phyloP scores from a whole-genome alignment of 2,329 filamentous ascomycete genomes.

The Ophiocordyceps unilateralis region DNA sequence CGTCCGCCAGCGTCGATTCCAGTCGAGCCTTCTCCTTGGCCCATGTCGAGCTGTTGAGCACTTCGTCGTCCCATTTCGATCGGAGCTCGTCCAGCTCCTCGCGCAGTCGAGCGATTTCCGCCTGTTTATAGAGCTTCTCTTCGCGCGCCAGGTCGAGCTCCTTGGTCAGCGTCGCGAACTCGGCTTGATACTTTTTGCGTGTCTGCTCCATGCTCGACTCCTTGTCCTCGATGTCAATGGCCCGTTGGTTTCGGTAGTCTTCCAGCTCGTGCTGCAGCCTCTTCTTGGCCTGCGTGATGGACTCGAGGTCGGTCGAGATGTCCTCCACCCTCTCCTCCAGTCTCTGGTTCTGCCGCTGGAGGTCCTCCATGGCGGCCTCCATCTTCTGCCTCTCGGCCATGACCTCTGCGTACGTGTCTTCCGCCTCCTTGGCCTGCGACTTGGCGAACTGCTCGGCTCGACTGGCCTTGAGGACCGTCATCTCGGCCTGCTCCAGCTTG shows the following conservation, averaged over 20 bases:
- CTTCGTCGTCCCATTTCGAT: slow-evolving; percentile 95
- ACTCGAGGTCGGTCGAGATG: slow-evolving; percentile 73
- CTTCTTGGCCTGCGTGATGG: slow-evolving; percentile 76
- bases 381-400: slow-evolving; percentile 87
- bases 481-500: slow-evolving; percentile 93
- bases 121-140: slow-evolving; percentile 69
- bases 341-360: slow-evolving; percentile 76
- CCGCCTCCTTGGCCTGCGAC: slow-evolving; percentile 73
- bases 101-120: slow-evolving; percentile 74
- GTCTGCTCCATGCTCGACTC: slow-evolving; percentile 94
- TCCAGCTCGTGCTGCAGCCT: slow-evolving; percentile 92
- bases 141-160: slow-evolving; percentile 90
- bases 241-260: slow-evolving; percentile 87
- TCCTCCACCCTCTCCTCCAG: slow-evolving; percentile 88
- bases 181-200: slow-evolving; percentile 88
- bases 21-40: slow-evolving; percentile 92
- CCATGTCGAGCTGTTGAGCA: slow-evolving; percentile 94
- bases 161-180: slow-evolving; percentile 75
- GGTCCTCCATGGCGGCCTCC: slow-evolving; percentile 71
- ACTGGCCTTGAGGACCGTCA: slow-evolving; percentile 79
- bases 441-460: slow-evolving; percentile 91
- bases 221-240: slow-evolving; percentile 93
- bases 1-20: slow-evolving; percentile 74
- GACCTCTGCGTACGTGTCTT: slow-evolving; percentile 76
- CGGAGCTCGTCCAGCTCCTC: slow-evolving; percentile 91